phyloP scores from a whole-genome alignment of 345 rosid genomes.

The Eucalyptus curtisii region DNA sequence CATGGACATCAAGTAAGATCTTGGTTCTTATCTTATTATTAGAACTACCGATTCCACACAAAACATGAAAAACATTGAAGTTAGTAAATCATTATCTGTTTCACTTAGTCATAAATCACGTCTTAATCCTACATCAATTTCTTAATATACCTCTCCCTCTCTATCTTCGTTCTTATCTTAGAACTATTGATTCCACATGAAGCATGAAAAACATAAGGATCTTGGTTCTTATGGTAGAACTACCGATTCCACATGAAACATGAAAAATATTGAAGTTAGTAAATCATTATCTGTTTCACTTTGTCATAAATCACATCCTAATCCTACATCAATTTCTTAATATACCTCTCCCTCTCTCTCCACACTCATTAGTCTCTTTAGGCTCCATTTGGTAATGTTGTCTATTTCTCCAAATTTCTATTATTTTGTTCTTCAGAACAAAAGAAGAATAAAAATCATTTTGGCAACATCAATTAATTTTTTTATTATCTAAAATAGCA shows the following conservation, averaged over 20 bases:
- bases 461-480: accelerated
- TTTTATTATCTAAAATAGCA: accelerated
- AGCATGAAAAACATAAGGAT: not conserved
- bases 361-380: not conserved
- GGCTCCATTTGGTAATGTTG: too few relatives aligned
- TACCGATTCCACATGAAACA: not conserved
- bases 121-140: not conserved
- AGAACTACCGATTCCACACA: not conserved
- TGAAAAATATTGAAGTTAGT: not conserved
- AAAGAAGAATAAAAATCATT: accelerated
- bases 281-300: not conserved
- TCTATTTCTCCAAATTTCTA: accelerated
- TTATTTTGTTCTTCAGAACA: accelerated
- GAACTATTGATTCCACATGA: not conserved
- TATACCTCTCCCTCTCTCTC: not conserved
- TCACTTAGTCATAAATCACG: not conserved
- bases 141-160: not conserved
- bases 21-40: too few relatives aligned
- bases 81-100: not conserved
- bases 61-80: not conserved
- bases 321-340: not conserved
- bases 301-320: not conserved
- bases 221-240: not conserved
- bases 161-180: too few relatives aligned
- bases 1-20: not conserved